Evolutionary conservation across 1,284 basidiomycete species (phyloP).

Genomic region (Microbotryum lychnidis-dioicae): DNA sequence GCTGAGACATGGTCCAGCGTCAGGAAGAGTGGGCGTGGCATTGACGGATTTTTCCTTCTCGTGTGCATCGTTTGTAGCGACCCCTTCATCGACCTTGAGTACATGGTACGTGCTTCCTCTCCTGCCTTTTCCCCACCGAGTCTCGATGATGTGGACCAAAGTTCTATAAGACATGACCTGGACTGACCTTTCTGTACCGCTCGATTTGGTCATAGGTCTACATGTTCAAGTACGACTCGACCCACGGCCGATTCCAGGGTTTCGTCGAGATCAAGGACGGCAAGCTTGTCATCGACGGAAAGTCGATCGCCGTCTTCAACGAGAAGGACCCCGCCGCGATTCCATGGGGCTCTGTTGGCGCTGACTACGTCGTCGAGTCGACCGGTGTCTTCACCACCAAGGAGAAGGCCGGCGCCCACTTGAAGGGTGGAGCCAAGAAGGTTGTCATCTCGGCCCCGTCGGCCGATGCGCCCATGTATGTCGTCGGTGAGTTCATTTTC

Average conservation of each 20-base stretch:
- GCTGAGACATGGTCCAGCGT: too few relatives aligned
- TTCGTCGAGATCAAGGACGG: conserved; percentile 66
- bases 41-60: not conserved
- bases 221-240: conserved; percentile 99
- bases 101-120: conserved; percentile 60
- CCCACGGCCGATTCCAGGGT: conserved; percentile 93
- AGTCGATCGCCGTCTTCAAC: conserved; percentile 67
- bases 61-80: conserved; percentile 37
- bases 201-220: conserved; percentile 56
- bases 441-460: conserved; percentile 99
- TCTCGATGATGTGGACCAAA: not conserved
- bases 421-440: conserved; percentile 99
- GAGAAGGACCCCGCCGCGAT: conserved; percentile 87
- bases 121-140: conserved; percentile 14
- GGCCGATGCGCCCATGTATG: conserved; percentile 89
- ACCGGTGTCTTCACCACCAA: conserved; percentile 99
- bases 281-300: conserved; percentile 81
- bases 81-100: conserved; percentile 91
- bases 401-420: conserved; percentile 78
- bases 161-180: too few relatives aligned
- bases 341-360: conserved; percentile 70
- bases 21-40: conserved; percentile 40
- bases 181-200: not conserved
- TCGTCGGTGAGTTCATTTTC: conserved; percentile 34
- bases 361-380: conserved; percentile 93